Base-by-base conservation (phyloP, 257 asterid genomes). In the Penstemon barbatus region DNA sequence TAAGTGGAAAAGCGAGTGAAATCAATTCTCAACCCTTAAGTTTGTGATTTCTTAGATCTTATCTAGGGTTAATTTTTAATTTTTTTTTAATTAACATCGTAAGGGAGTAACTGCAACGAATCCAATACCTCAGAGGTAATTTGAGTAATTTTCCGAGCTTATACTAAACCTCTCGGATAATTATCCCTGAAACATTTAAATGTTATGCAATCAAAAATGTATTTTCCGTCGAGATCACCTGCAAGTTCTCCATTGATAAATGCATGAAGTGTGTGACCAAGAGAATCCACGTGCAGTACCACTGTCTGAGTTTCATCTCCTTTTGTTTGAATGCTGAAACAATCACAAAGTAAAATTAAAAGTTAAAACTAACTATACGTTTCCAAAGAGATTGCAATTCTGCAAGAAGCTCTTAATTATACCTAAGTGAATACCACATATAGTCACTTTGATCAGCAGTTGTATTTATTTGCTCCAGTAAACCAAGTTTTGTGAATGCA, bases 341-440 rank as follows among this genome's bases (percentile, higher is more conserved):
- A 55, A 71, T 55, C n/a, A 55, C 18, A 62, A 68, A 45, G 57
- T 18, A 9, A 4, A 25, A 11, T 66, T 52, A 63, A 45, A 61
- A 68, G 38, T 15, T 15, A 15, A 15, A 15, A 15, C 18, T 15
- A 13, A 37, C 50, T 5, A 33, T 25, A 7, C 5, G 13, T 51
- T 38, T 37, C 3, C 4, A 7, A 44, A 65, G 13, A 11, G 0
- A 55, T 42, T 25, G 11, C 7, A 39, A 12, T 52, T 53, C 41
- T 42, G 42, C 2, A 25, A 25, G 25, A 44, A 61, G 59, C 8
- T 57, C 58, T 25, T 25, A 25, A 25, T 57, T 42, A 8, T 85
- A 92, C 98, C 97, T 86, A 61, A 65, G 11, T 33, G 98, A 86
- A 74, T 92, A 92, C 98, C 97, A 90, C 51, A 90, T 79, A 69